phyloP scores from a whole-genome alignment of 2,329 filamentous ascomycete species.

The Furcasterigmium furcatum region DNA sequence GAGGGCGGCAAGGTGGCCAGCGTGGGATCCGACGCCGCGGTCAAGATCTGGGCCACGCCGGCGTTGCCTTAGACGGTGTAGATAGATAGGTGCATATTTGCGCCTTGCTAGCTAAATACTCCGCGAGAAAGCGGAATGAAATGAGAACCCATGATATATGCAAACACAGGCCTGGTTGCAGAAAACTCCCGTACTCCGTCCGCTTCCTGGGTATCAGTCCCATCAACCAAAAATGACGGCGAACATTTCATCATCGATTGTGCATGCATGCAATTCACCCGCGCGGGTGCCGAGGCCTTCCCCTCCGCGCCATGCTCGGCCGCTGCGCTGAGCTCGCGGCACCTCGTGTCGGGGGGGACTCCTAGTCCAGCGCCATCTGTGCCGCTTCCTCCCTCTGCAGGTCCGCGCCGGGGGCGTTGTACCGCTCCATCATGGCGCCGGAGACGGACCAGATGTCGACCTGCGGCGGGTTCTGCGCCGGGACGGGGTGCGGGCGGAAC shows the following conservation, averaged over 20 bases:
- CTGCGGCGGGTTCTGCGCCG: background rate
- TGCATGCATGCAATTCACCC: no score
- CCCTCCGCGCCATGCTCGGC: no score
- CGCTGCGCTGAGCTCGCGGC: no score
- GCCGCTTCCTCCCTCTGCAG: slow-evolving; percentile 29
- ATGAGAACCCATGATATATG: slow-evolving; percentile 3
- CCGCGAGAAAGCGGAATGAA: slow-evolving; percentile 6
- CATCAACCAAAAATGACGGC: no score
- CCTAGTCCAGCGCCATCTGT: slow-evolving; percentile 36
- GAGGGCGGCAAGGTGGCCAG: slow-evolving; percentile 69
- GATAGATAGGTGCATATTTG: background rate
- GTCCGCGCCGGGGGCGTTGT: slow-evolving; percentile 12
- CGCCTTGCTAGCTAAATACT: slow-evolving; percentile 2
- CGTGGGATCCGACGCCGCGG: slow-evolving; percentile 79
- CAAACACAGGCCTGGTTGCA: background rate
- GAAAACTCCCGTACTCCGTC: no score
- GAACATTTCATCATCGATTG: no score
- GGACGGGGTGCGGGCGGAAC: slow-evolving; percentile 8
- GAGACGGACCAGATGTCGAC: slow-evolving; percentile 11
- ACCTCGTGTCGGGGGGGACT: background rate
- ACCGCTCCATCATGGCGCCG: slow-evolving; percentile 9
- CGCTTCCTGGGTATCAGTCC: no score
- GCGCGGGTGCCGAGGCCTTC: no score
- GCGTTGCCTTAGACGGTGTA: slow-evolving; percentile 47
- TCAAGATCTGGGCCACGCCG: slow-evolving; percentile 82